Base-by-base conservation (phyloP, 805 yeast genomes). In the Saccharomyces mikatae region DNA sequence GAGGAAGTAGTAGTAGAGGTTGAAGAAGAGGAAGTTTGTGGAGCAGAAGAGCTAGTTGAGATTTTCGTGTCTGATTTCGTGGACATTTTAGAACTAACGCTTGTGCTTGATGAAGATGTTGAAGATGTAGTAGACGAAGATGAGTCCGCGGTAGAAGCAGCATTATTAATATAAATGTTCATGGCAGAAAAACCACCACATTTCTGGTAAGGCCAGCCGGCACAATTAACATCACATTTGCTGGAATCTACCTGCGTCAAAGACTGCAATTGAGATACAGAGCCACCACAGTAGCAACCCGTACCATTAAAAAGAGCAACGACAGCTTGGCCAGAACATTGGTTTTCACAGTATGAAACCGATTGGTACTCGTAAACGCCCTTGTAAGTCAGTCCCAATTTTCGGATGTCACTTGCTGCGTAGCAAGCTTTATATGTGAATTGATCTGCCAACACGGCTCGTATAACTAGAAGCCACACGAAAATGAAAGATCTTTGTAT, bases 201-300 rank as follows among this genome's bases (percentile, higher is more conserved):
- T 10, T 58, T 70, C 51, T 83, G 85, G 2, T 56, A 29, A 6
- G 80, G 77, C 66, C 76, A 87, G 14, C 88, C 92, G 26, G 64
- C 67, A 68, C 95, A 87, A 6, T 61, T 32, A 2, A 60, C 54
- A 52, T 65, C 56, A 68, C 89, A 84, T 24, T 67, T 57, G 47
- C 62, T 53, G 22, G 65, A 62, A 44, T 62, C 56, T 3, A 68
- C 63, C 6, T 68, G 52, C 4, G 81, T 76, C 4, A 75, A 65
- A 11, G 78, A 77, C 2, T 69, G 54, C 48, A 63, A 47, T 8
- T 49, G 49, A 6, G 56, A 51, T n/a, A 50, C 55, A 0, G 71
- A 57, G 61, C 76, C 71, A 27, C 90, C 91, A 66, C 94, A 87
- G 63, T 79, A 84, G 67, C 94, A 87, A 27, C 69, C 66, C 32